Evolutionary conservation across 805 yeast species (phyloP).

Genomic region (Cyberlindnera galapagoensis): DNA sequence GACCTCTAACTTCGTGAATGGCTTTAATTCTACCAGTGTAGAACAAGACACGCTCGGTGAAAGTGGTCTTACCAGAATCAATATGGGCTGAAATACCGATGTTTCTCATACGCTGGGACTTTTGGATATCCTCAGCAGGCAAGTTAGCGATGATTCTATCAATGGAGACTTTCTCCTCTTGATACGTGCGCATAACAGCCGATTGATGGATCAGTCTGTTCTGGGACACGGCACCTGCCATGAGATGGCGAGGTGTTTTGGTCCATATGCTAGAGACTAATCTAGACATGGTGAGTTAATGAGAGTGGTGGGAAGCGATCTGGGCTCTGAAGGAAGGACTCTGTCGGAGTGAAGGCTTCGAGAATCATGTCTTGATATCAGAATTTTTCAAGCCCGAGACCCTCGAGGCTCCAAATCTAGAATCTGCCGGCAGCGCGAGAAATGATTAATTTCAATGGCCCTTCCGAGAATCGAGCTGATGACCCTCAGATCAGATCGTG

Average conservation of each 20-base stretch:
- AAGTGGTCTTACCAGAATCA: conserved; percentile 97
- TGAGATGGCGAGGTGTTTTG: conserved; percentile 9
- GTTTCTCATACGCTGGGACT: conserved; percentile 67
- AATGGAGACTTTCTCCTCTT: conserved; percentile 65
- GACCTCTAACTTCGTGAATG: conserved; percentile 93
- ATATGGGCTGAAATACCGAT: conserved; percentile 98
- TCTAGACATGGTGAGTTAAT: conserved; percentile 17
- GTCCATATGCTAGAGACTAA: conserved; percentile 11
- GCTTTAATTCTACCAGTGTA: conserved; percentile 97
- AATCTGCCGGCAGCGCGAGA: too few species aligned
- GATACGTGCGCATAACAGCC: conserved; percentile 38
- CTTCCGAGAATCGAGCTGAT: too few species aligned
- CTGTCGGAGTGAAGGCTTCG: too few species aligned
- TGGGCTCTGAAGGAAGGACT: background rate
- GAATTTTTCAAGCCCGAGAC: too few species aligned
- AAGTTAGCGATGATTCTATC: conserved; percentile 49
- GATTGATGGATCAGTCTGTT: conserved; percentile 31
- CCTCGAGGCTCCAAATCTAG: too few species aligned
- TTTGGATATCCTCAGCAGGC: conserved; percentile 43
- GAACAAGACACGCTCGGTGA: conserved; percentile 92
- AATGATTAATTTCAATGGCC: too few species aligned
- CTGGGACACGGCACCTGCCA: conserved; percentile 8
- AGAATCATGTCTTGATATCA: too few species aligned
- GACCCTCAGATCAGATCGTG: too few species aligned
- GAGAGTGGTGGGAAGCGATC: too few species aligned